Percentiles rank a stretch among this genome's conserved stretches.
Conservation (phyloP, 208 protist genomes). For the Leishmania aethiopica region DNA sequence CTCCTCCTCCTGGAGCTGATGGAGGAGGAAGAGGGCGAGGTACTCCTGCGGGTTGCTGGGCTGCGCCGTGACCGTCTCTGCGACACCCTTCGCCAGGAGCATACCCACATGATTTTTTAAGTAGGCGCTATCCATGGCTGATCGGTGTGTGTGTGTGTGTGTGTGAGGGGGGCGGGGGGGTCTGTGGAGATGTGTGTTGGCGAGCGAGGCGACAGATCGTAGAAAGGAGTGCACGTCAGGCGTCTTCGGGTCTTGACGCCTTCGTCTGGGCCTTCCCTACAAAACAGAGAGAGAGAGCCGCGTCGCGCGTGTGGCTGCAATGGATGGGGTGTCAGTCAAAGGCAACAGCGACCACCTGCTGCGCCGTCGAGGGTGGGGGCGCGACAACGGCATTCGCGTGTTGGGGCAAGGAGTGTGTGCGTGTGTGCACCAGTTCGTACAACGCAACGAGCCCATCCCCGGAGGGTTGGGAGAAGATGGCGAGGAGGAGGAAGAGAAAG, state of each 20-base stretch:
- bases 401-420: background rate
- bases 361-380: background rate
- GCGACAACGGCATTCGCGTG: background rate
- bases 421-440: background rate
- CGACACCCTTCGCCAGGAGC: slow-evolving; percentile 88
- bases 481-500: background rate
- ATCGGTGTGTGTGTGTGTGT: background rate
- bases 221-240: background rate
- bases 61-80: slow-evolving; percentile 86
- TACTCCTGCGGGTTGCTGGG: slow-evolving; percentile 92
- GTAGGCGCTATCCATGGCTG: slow-evolving; percentile 82
- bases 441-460: background rate
- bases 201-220: background rate
- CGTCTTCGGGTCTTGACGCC: background rate
- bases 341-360: background rate
- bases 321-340: background rate
- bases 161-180: background rate
- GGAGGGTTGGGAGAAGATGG: background rate
- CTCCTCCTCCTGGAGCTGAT: slow-evolving; percentile 85
- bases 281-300: background rate
- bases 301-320: background rate
- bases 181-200: background rate
- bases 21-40: slow-evolving; percentile 86
- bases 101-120: slow-evolving; percentile 82
- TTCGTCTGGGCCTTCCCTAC: background rate